A percentile compares a stretch with the other conserved stretches of the same genome.
phyloP scores from a whole-genome alignment of 2,329 filamentous ascomycete genomes.

The Malbranchea zuffiana region DNA sequence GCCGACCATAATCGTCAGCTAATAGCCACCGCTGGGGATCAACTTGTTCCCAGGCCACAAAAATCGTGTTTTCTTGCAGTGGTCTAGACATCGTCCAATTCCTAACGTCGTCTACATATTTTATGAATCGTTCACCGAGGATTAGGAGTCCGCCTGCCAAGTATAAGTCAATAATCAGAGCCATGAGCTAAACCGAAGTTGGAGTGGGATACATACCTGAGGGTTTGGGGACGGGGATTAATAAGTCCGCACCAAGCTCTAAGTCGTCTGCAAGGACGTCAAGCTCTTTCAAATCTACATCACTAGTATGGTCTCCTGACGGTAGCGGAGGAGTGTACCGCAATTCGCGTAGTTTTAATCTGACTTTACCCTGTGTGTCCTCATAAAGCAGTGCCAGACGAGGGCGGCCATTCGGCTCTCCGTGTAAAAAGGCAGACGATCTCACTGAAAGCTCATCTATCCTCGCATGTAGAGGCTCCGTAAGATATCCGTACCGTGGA shows the following conservation, averaged over 20 bases:
- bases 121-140: constrained; percentile 67
- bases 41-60: constrained; percentile 81
- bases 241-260: constrained; percentile 49
- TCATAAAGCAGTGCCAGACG: constrained; percentile 56
- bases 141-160: constrained; percentile 60
- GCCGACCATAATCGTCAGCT: constrained; percentile 76
- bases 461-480: constrained; percentile 50
- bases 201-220: constrained; percentile 32
- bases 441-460: constrained; percentile 58
- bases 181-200: not conserved
- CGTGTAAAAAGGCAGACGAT: constrained; percentile 55
- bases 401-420: constrained; percentile 41
- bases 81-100: constrained; percentile 54
- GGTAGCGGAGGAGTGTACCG: constrained; percentile 39
- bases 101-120: constrained; percentile 71
- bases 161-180: constrained; percentile 39
- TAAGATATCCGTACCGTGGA: constrained; percentile 42
- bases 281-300: constrained; percentile 44
- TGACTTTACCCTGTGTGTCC: constrained; percentile 47
- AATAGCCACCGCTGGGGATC: constrained; percentile 76
- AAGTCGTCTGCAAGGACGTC: constrained; percentile 43
- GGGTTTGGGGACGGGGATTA: constrained; percentile 51
- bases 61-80: constrained; percentile 67
- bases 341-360: constrained; percentile 46
- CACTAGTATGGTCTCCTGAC: constrained; percentile 34